Base-by-base conservation (phyloP, 2,329 filamentous ascomycete species). In the Colletotrichum kahawae region DNA sequence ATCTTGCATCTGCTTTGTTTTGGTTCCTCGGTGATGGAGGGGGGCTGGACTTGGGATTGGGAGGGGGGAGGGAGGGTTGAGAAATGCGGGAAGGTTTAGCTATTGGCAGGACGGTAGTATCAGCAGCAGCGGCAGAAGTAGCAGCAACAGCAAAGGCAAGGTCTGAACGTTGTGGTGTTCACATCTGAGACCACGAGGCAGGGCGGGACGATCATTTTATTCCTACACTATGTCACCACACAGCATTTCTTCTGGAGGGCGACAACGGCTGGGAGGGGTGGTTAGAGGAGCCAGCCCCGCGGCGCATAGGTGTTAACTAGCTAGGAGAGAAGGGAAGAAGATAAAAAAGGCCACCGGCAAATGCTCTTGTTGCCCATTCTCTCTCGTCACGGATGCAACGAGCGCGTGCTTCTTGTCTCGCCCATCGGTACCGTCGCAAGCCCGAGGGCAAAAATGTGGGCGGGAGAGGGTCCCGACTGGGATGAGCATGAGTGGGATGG, bases 191-290 rank as follows among this genome's bases (percentile, higher is more conserved):
- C 73, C 64, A 29, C 34, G 27, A 59, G 63, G 69, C n/a, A 64
- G 73, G 73, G 73, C 64, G 64, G 70, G 48, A 75, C 51, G 64
- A 59, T 68, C 48, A n/a, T 65, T 75, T 75, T 75, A 73, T 68
- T 75, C 34, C 69, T 60, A 69, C 66, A 34, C 67, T 33, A 66
- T 74, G 29, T 59, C 56, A 51, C 57, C 57, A 29, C 62, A 60
- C 66, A 51, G 43, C 43, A 59, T 59, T 62, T 63, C 33, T 63
- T 43, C 9, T 43, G 34, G 60, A 43, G 34, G 59, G 59, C 43
- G 43, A 51, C 43, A 51, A 51, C 43, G 43, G 43, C n/a, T 51
- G 43, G 29, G 31, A 33, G n/a, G 59, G 18, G n/a, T 33, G 59
- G 33, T 21, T 27, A 36, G 60, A 36, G 33, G 43, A 51, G n/a